Evolutionary conservation across 352 stramenopile genomes (phyloP).

Genomic region (Albugo laibachii): DNA sequence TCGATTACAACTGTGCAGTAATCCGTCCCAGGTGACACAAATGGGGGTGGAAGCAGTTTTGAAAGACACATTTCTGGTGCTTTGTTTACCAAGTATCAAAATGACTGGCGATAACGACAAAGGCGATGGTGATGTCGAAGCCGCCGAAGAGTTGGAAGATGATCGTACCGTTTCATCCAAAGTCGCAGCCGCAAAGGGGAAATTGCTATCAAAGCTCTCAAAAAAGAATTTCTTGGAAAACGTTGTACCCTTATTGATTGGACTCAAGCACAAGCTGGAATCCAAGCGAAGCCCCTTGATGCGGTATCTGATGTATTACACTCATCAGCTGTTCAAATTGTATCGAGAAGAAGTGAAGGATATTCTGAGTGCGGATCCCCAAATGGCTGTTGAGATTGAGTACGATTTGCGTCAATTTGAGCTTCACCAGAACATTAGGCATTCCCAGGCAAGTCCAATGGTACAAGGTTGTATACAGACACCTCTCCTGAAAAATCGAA

Average conservation of each 20-base stretch:
- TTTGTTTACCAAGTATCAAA: conserved; percentile 77
- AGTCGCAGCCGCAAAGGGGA: conserved; percentile 80
- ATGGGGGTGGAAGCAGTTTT: conserved; percentile 76
- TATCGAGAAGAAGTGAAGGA: conserved; percentile 88
- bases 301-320: conserved; percentile 86
- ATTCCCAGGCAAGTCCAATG: too few species aligned
- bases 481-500: too few species aligned
- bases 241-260: conserved; percentile 90
- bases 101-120: conserved; percentile 26
- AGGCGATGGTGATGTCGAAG: neutral
- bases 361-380: conserved; percentile 83
- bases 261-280: conserved; percentile 90
- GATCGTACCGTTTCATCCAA: conserved; percentile 33
- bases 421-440: neutral
- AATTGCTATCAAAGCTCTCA: conserved; percentile 89
- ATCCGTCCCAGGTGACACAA: conserved; percentile 59
- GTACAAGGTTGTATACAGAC: too few species aligned
- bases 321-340: conserved; percentile 85
- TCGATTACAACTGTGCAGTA: conserved; percentile 43
- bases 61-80: conserved; percentile 74
- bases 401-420: conserved; percentile 80
- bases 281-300: conserved; percentile 85
- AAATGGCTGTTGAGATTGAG: conserved; percentile 90
- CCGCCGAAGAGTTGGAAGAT: conserved; percentile 20
- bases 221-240: conserved; percentile 96